A percentile compares a stretch with the other conserved stretches of the same genome.
These are phyloP conservation scores for Didymellaceae sp. DNA, from an alignment of 2,329 filamentous ascomycete species.

Conservation along the genomic window DNA sequence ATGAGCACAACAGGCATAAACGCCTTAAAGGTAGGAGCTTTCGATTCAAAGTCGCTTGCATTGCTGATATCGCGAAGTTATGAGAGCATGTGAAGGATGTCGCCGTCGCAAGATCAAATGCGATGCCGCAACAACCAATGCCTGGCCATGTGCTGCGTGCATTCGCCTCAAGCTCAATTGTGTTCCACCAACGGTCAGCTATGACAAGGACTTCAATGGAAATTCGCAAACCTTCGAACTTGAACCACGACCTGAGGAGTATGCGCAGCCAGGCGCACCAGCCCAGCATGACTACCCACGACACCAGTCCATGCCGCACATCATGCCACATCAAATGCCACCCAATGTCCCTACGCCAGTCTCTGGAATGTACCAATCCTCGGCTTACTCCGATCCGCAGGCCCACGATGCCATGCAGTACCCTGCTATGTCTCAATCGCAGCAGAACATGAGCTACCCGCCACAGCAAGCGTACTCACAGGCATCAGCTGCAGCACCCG, in stretches of 20 bases:
- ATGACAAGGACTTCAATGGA: constrained; percentile 65
- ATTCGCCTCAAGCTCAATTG: constrained; percentile 91
- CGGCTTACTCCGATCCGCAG: constrained; percentile 44
- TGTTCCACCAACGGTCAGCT: constrained; percentile 82
- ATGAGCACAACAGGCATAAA: constrained; percentile 98
- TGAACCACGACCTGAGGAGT: constrained; percentile 49
- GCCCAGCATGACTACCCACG: constrained; percentile 51
- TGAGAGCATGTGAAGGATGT: constrained; percentile 96
- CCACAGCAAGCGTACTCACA: constrained; percentile 45
- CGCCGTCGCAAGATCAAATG: constrained; percentile 96
- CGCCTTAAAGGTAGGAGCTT: constrained; percentile 78
- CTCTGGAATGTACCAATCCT: constrained; percentile 45
- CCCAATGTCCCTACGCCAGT: constrained; percentile 39
- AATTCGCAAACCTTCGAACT: constrained; percentile 51
- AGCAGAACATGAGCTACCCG: constrained; percentile 46
- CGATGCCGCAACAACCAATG: constrained; percentile 94
- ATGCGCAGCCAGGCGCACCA: constrained; percentile 45
- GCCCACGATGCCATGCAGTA: constrained; percentile 47
- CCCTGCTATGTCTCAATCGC: constrained; percentile 42
- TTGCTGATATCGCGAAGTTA: constrained; percentile 65
- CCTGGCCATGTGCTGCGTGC: constrained; percentile 96
- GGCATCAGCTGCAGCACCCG: constrained; percentile 29
- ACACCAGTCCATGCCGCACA: constrained; percentile 40
- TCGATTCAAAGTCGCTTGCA: not conserved
- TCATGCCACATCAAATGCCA: constrained; percentile 38